Conservation (phyloP, 2,329 filamentous ascomycete species). For the Pseudofabraea citricarpa region DNA sequence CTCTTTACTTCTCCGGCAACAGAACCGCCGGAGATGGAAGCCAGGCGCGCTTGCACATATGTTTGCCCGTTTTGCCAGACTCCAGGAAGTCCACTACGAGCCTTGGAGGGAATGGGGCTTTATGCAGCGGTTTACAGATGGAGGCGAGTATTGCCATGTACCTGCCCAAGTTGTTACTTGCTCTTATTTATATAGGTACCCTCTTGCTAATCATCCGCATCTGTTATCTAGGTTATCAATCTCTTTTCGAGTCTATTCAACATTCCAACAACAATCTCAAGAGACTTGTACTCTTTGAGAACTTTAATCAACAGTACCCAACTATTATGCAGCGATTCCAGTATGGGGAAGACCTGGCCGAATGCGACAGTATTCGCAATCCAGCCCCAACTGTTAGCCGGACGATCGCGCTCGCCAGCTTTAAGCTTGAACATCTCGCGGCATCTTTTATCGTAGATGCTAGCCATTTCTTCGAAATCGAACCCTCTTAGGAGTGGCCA, state of each 20-base stretch:
- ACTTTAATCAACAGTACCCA: conserved; percentile 29
- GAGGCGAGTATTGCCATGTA: conserved; percentile 23
- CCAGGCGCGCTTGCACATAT: conserved; percentile 27
- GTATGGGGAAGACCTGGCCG: conserved; percentile 2
- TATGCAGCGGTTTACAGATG: conserved; percentile 21
- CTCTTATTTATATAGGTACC: conserved; percentile 15
- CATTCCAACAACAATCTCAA: conserved; percentile 19
- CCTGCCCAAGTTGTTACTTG: conserved; percentile 12
- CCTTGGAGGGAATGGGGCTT: conserved; percentile 31
- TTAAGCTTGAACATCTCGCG: conserved; percentile 14
- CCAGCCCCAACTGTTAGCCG: conserved; percentile 16
- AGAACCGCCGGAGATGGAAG: conserved; percentile 32
- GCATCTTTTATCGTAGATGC: conserved; percentile 18
- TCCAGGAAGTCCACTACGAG: conserved; percentile 34
- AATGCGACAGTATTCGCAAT: conserved; percentile 17
- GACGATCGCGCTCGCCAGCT: conserved; percentile 11
- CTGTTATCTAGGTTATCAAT: conserved; percentile 17
- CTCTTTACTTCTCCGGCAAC: conserved; percentile 31
- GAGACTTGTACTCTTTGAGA: conserved; percentile 31
- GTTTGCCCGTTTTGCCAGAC: conserved; percentile 29
- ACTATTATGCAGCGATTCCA: conserved; percentile 3
- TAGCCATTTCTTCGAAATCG: conserved; percentile 13
- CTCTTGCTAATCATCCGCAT: conserved; percentile 11
- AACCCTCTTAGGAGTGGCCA: conserved; percentile 18
- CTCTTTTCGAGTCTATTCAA: conserved; percentile 22